A percentile compares a stretch with the other conserved stretches of the same genome.
These are phyloP conservation scores for Skeletonema tropicum DNA, from an alignment of 108 stramenopile genomes.

Conservation along the genomic window DNA sequence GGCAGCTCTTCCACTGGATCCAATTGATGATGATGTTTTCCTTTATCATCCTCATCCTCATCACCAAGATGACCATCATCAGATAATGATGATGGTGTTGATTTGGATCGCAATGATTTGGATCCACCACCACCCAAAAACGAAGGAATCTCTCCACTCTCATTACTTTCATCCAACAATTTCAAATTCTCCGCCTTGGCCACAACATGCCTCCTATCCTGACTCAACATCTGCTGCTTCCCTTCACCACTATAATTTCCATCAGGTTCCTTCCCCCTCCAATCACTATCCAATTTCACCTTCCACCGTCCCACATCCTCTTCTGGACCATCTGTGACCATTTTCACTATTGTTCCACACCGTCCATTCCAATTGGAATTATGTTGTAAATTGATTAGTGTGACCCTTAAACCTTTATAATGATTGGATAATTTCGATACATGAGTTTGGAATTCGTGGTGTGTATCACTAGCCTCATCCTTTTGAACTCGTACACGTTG, in stretches of 20 bases:
- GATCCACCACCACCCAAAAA: neutral
- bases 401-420: constrained; percentile 10
- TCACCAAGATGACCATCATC: too few species aligned
- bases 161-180: constrained; percentile 4
- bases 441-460: neutral
- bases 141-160: neutral
- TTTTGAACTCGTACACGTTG: neutral
- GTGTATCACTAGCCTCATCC: neutral
- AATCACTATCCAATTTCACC: constrained; percentile 27
- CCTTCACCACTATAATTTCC: constrained; percentile 4
- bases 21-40: neutral
- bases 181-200: constrained; percentile 45
- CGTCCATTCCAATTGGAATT: constrained; percentile 39
- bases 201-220: constrained; percentile 18
- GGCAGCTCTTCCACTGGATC: neutral
- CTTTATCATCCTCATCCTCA: neutral
- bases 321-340: constrained; percentile 17
- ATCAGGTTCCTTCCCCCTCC: constrained; percentile 37
- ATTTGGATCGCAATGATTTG: too few species aligned
- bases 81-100: too few species aligned
- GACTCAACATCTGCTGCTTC: neutral
- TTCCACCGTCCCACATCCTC: constrained; percentile 45
- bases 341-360: constrained; percentile 25
- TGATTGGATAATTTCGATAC: neutral
- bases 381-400: constrained; percentile 11